Conservation (phyloP, 2,329 filamentous ascomycete genomes). For the Graphium sp. region DNA sequence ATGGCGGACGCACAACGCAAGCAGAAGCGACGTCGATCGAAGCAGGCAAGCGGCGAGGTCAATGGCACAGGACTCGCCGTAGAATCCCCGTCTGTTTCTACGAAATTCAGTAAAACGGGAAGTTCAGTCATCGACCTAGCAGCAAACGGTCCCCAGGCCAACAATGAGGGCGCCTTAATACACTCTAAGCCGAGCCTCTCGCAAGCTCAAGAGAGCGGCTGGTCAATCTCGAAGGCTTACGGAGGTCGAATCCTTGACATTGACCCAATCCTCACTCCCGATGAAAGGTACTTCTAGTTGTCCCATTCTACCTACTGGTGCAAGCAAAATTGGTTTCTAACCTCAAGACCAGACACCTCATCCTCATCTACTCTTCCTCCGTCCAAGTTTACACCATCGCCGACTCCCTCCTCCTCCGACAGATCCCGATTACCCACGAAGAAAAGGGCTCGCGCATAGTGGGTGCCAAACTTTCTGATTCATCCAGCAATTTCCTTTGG, state of each 20-base stretch:
- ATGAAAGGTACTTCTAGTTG: constrained; percentile 25
- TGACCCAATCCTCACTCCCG: constrained; percentile 42
- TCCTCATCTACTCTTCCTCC: constrained; percentile 57
- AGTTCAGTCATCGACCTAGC: too few species aligned
- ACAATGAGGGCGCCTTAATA: too few species aligned
- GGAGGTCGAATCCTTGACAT: constrained; percentile 49
- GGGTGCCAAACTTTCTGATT: constrained; percentile 20
- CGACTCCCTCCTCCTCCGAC: constrained; percentile 65
- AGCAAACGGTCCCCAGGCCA: too few species aligned
- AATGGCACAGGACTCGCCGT: too few species aligned
- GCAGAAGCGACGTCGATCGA: too few species aligned
- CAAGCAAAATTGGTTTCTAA: neutral
- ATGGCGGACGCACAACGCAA: too few species aligned
- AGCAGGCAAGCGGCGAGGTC: too few species aligned
- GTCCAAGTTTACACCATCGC: constrained; percentile 67
- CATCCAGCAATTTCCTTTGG: constrained; percentile 33
- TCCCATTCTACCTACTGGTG: neutral
- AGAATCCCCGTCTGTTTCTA: too few species aligned
- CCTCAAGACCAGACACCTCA: constrained; percentile 40
- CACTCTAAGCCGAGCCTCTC: too few species aligned
- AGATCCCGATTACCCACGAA: constrained; percentile 35
- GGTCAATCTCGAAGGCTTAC: constrained; percentile 47
- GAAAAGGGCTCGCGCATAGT: constrained; percentile 15
- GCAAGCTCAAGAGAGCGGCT: constrained; percentile 18
- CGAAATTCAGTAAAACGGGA: too few species aligned